A percentile compares a stretch with the other conserved stretches of the same genome.
These are phyloP conservation scores for Endocalyx cinctus DNA, from an alignment of 2,329 filamentous ascomycete genomes.

Conservation along the genomic window DNA sequence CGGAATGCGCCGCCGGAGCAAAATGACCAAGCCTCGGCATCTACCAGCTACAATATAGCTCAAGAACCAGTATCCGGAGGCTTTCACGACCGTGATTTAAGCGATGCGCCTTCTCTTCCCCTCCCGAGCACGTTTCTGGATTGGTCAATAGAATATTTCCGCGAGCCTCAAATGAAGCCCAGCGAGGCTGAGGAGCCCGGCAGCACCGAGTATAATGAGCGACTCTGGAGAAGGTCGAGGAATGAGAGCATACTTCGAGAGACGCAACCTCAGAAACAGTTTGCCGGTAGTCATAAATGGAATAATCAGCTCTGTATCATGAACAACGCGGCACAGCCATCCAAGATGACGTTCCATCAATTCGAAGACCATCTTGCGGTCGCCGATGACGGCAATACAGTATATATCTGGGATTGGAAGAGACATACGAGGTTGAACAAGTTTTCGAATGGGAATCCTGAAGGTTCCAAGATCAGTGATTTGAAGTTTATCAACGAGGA, in stretches of 20 bases:
- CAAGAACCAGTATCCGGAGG: conserved; percentile 75
- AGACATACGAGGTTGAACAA: conserved; percentile 67
- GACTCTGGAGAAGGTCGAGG: conserved; percentile 84
- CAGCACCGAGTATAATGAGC: conserved; percentile 91
- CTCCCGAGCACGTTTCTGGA: conserved; percentile 81
- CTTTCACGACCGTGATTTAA: conserved; percentile 59
- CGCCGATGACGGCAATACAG: conserved; percentile 85
- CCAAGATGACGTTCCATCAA: conserved; percentile 94
- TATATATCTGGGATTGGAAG: conserved; percentile 93
- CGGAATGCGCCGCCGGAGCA: conserved; percentile 64
- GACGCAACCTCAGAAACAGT: conserved; percentile 88
- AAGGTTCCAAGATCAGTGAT: conserved; percentile 87
- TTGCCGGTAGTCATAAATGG: conserved; percentile 79
- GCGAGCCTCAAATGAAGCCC: conserved; percentile 96
- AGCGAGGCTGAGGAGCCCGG: conserved; percentile 95
- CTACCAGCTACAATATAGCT: conserved; percentile 70
- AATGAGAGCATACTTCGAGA: conserved; percentile 91
- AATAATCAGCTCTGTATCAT: conserved; percentile 77
- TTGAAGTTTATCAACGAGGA: conserved; percentile 98
- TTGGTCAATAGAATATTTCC: conserved; percentile 97
- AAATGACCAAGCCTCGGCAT: conserved; percentile 61
- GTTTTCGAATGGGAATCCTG: conserved; percentile 92
- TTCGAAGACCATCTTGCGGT: conserved; percentile 95
- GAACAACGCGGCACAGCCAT: conserved; percentile 84
- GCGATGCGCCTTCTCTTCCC: conserved; percentile 61